These are phyloP conservation scores for Massarina eburnea DNA, from an alignment of 2,329 filamentous ascomycete genomes.

Conservation along the genomic window DNA sequence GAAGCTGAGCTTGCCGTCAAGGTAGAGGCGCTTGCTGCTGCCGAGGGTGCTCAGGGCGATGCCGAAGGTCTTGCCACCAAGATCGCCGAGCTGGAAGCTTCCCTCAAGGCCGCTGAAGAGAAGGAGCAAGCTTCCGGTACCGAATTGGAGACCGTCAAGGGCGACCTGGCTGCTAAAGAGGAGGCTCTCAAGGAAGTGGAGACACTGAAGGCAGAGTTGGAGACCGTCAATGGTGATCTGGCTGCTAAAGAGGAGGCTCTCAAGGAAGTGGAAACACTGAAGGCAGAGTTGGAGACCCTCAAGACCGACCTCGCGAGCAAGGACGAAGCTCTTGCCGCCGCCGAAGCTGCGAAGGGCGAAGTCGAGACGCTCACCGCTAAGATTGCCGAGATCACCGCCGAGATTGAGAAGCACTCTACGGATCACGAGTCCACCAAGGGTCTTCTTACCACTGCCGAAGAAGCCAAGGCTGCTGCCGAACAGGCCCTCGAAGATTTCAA, in stretches of 20 bases:
- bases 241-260: conserved; percentile 14
- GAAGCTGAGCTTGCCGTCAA: conserved; percentile 10
- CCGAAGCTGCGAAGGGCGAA: conserved; percentile 13
- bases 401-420: conserved; percentile 8
- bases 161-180: too few relatives aligned
- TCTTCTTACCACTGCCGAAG: conserved; percentile 17
- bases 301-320: conserved; percentile 8
- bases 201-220: conserved; percentile 2
- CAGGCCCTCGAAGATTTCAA: conserved; percentile 23
- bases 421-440: conserved; percentile 17
- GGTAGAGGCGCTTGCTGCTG: conserved; percentile 9
- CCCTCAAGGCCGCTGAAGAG: conserved; percentile 30
- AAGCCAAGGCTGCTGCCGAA: conserved; percentile 20
- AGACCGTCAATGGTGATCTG: conserved; percentile 7
- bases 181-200: too few relatives aligned
- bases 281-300: conserved; percentile 5
- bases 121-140: conserved; percentile 8
- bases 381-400: conserved; percentile 5
- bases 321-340: conserved; percentile 9
- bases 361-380: conserved; percentile 11
- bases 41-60: conserved; percentile 4
- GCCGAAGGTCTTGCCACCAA: conserved; percentile 56
- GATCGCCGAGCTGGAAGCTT: conserved; percentile 29
- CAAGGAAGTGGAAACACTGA: conserved; percentile 9
- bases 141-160: conserved; percentile 11